Conservation (phyloP, 2,329 filamentous ascomycete species). For the Nemania bipapillata region DNA sequence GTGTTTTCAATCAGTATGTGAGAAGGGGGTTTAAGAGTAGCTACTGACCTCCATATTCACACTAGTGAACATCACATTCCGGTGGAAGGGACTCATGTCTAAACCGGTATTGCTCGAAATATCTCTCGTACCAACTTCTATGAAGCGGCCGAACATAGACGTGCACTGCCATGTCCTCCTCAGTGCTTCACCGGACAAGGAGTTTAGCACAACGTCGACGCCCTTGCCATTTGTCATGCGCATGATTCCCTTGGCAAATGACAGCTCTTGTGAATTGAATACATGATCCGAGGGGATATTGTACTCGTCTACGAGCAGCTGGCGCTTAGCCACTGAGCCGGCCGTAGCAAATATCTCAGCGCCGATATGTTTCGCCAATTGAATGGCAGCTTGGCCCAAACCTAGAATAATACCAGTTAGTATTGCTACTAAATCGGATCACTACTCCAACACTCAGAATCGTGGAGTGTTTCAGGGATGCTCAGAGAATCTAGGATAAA, state of each 20-base stretch:
- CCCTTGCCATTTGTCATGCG: constrained; percentile 13
- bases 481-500: background rate
- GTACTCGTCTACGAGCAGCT: too few species aligned
- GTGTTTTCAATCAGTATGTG: background rate
- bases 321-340: too few species aligned
- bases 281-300: constrained; percentile 18
- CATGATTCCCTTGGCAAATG: constrained; percentile 16
- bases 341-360: constrained; percentile 34
- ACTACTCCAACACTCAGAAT: too few species aligned
- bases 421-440: too few species aligned
- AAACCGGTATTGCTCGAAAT: constrained; percentile 47
- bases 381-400: constrained; percentile 26
- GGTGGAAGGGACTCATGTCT: constrained; percentile 52
- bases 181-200: constrained; percentile 53
- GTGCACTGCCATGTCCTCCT: constrained; percentile 56
- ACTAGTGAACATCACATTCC: constrained; percentile 27
- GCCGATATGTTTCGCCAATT: constrained; percentile 21
- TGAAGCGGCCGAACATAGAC: constrained; percentile 55
- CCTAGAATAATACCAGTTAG: too few species aligned
- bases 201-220: constrained; percentile 52
- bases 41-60: constrained; percentile 27
- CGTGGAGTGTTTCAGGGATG: too few species aligned
- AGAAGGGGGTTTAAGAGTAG: background rate
- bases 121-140: constrained; percentile 32
- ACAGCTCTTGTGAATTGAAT: constrained; percentile 25